A percentile compares a stretch with the other conserved stretches of the same genome.
phyloP scores from a whole-genome alignment of 768 basidiomycete genomes.

The Russula foetens region DNA sequence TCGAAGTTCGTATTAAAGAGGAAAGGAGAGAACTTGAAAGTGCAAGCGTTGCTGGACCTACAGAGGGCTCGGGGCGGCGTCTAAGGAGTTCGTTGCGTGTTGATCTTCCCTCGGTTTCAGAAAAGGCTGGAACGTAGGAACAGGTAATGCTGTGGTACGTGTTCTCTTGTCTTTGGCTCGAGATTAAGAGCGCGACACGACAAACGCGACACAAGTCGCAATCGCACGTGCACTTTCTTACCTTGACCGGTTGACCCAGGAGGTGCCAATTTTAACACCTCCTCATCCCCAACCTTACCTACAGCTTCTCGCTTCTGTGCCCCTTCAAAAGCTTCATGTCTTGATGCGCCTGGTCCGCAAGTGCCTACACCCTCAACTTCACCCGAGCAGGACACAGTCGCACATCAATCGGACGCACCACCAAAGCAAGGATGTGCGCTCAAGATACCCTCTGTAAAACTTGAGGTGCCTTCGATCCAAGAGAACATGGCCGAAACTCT shows the following conservation, averaged over 20 bases:
- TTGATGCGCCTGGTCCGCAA: background rate
- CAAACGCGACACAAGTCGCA: background rate
- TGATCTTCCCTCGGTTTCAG: too few relatives aligned
- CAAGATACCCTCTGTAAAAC: conserved; percentile 33
- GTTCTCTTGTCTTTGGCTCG: too few relatives aligned
- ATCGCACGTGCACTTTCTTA: background rate
- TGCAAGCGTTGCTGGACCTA: too few relatives aligned
- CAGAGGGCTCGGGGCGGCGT: too few relatives aligned
- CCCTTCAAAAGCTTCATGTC: background rate
- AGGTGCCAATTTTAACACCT: conserved; percentile 10
- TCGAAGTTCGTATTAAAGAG: too few relatives aligned
- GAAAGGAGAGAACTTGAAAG: too few relatives aligned
- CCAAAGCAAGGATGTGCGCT: background rate
- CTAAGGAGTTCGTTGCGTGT: too few relatives aligned
- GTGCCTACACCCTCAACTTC: background rate
- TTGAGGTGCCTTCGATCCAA: conserved; percentile 46
- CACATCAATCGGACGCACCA: background rate
- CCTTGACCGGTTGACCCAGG: background rate
- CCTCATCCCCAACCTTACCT: conserved; percentile 2
- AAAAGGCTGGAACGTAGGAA: too few relatives aligned
- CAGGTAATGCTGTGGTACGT: too few relatives aligned
- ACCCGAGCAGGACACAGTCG: background rate
- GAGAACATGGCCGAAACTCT: conserved; percentile 57
- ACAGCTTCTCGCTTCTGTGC: background rate
- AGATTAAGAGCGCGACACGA: background rate